Conservation (phyloP, 2,329 filamentous ascomycete genomes). For the Aureobasidium leucospermi region DNA sequence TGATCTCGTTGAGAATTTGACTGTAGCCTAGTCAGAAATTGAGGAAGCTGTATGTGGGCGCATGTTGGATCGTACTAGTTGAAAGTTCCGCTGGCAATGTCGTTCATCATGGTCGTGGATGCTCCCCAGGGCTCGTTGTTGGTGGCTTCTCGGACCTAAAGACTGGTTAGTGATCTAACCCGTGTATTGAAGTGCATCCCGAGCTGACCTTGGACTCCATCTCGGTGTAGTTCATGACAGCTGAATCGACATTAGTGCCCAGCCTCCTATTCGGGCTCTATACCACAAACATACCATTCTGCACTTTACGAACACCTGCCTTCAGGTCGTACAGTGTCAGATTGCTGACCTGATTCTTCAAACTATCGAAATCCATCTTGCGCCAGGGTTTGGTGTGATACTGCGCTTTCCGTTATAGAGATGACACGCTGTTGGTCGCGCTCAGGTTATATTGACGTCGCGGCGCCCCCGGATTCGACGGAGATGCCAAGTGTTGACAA, state of each 20-base stretch:
- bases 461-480: constrained; percentile 8
- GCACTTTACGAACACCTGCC: constrained; percentile 86
- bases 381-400: constrained; percentile 8
- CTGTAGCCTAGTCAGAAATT: constrained; percentile 43
- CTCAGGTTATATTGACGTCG: constrained; percentile 5
- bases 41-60: neutral
- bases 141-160: constrained; percentile 89
- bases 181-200: constrained; percentile 10
- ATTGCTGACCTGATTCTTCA: constrained; percentile 84
- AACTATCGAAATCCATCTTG: constrained; percentile 75
- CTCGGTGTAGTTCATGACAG: constrained; percentile 96
- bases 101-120: constrained; percentile 81
- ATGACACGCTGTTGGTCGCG: constrained; percentile 1
- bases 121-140: constrained; percentile 98
- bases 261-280: constrained; percentile 3
- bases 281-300: constrained; percentile 68
- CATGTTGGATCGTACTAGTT: constrained; percentile 68
- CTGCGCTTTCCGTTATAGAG: neutral
- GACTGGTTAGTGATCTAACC: neutral
- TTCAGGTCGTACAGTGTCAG: constrained; percentile 93
- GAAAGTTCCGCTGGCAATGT: constrained; percentile 95
- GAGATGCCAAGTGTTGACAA: constrained; percentile 5
- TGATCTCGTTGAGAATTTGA: constrained; percentile 96
- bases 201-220: constrained; percentile 64
- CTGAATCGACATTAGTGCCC: constrained; percentile 38